Conservation (phyloP, 148 eudicot genomes). For the Cornus controversa region DNA sequence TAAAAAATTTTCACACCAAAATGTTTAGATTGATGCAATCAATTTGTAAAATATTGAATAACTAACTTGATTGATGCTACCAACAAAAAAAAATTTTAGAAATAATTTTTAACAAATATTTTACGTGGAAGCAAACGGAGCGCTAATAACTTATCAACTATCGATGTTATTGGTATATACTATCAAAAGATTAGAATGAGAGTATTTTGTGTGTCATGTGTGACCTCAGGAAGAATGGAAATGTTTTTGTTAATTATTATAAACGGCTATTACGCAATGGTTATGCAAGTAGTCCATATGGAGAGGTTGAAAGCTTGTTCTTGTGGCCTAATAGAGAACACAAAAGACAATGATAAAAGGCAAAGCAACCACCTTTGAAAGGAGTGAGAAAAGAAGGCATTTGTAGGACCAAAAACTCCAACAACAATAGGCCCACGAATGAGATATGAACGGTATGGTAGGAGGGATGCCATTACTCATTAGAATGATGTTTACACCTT, state of each 20-base stretch:
- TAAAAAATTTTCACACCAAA: no score
- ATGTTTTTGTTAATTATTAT: neutral
- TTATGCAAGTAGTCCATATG: conserved; percentile 5
- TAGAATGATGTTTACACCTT: neutral
- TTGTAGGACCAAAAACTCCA: neutral
- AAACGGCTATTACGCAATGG: conserved; percentile 4
- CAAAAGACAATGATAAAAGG: neutral
- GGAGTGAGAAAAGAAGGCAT: neutral
- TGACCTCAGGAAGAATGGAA: neutral
- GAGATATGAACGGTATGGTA: neutral
- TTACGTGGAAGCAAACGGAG: no score
- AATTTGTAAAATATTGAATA: no score
- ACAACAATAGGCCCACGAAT: neutral
- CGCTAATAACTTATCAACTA: no score
- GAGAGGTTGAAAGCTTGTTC: conserved; percentile 5
- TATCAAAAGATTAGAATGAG: no score
- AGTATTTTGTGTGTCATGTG: neutral
- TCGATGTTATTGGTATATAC: no score
- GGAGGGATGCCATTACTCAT: no score
- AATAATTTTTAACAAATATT: no score
- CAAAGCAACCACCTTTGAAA: neutral
- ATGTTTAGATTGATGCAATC: no score
- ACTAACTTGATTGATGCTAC: no score
- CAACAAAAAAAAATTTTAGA: no score
- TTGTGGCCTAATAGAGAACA: conserved; percentile 12